phyloP scores from a whole-genome alignment of 805 yeast species.

The Wickerhamiella sergipiensis region DNA sequence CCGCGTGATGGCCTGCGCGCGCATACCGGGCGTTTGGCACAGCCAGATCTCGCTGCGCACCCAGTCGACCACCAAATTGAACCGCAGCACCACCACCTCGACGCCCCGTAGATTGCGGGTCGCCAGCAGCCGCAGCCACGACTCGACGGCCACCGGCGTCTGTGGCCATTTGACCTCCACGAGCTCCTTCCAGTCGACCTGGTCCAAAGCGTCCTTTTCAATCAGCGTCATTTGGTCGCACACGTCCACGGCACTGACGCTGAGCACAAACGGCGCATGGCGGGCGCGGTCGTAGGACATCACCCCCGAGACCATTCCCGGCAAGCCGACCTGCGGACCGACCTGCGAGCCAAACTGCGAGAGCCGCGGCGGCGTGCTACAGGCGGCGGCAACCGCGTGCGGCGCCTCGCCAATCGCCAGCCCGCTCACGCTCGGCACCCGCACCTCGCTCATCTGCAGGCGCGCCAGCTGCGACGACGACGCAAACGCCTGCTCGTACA shows the following conservation, averaged over 20 bases:
- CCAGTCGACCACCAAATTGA: conserved; percentile 86
- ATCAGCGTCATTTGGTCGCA: conserved; percentile 77
- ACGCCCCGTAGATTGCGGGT: conserved; percentile 54
- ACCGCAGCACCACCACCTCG: conserved; percentile 68
- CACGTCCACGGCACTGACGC: conserved; percentile 49
- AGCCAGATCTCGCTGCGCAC: conserved; percentile 73
- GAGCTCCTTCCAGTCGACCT: conserved; percentile 85
- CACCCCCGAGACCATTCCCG: background rate
- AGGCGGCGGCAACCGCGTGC: background rate
- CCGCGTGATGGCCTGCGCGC: conserved; percentile 62
- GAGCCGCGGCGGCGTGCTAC: background rate
- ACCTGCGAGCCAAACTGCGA: no score
- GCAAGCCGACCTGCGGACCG: no score
- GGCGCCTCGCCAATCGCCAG: background rate
- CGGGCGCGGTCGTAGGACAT: background rate
- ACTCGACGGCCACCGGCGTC: conserved; percentile 37
- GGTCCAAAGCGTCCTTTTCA: conserved; percentile 70
- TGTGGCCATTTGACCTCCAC: conserved; percentile 63
- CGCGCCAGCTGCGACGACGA: conserved; percentile 4
- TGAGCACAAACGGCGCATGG: conserved; percentile 74
- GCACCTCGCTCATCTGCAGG: background rate
- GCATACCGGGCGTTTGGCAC: conserved; percentile 44
- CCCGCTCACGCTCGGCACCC: background rate
- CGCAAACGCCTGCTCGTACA: conserved; percentile 10
- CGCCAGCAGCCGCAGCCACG: conserved; percentile 70